phyloP scores from a whole-genome alignment of 1,284 basidiomycete genomes.

The Macrocybe sp. region DNA sequence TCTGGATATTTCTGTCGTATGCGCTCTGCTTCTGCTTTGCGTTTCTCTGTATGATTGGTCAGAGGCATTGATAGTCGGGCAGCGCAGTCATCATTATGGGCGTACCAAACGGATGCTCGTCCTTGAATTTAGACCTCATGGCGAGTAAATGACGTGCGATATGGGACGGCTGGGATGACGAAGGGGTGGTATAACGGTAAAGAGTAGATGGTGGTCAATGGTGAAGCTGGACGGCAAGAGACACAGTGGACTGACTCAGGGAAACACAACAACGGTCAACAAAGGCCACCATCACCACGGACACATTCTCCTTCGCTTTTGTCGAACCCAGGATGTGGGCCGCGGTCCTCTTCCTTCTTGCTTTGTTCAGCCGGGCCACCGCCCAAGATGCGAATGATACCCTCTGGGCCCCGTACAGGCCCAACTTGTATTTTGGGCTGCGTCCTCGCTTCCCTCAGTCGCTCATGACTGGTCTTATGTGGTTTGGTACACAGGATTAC shows the following conservation, averaged over 20 bases:
- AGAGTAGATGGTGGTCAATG: slow-evolving; percentile 14
- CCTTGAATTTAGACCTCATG: slow-evolving; percentile 99
- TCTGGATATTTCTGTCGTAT: slow-evolving; percentile 99
- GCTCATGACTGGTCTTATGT: slow-evolving; percentile 87
- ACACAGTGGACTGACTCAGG: slow-evolving; percentile 31
- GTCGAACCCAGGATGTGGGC: too few relatives aligned
- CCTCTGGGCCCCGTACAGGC: slow-evolving; percentile 88
- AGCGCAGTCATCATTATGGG: slow-evolving; percentile 17
- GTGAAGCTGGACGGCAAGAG: slow-evolving; percentile 17
- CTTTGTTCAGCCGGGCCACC: too few relatives aligned
- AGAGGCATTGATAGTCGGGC: slow-evolving; percentile 11
- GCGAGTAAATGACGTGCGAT: background rate
- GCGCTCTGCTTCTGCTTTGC: slow-evolving; percentile 96
- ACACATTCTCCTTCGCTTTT: too few relatives aligned
- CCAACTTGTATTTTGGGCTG: slow-evolving; percentile 91
- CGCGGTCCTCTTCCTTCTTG: too few relatives aligned
- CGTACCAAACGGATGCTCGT: slow-evolving; percentile 96
- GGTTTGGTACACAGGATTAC: slow-evolving; percentile 85
- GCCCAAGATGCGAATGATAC: slow-evolving; percentile 43
- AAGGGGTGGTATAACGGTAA: slow-evolving; percentile 11
- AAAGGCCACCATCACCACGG: slow-evolving; percentile 13
- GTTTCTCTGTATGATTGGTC: slow-evolving; percentile 70
- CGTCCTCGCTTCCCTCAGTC: slow-evolving; percentile 81
- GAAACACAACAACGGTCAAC: slow-evolving; percentile 32
- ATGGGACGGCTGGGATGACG: background rate